Base-by-base conservation (phyloP, 768 basidiomycete genomes). In the Boletales sp. region DNA sequence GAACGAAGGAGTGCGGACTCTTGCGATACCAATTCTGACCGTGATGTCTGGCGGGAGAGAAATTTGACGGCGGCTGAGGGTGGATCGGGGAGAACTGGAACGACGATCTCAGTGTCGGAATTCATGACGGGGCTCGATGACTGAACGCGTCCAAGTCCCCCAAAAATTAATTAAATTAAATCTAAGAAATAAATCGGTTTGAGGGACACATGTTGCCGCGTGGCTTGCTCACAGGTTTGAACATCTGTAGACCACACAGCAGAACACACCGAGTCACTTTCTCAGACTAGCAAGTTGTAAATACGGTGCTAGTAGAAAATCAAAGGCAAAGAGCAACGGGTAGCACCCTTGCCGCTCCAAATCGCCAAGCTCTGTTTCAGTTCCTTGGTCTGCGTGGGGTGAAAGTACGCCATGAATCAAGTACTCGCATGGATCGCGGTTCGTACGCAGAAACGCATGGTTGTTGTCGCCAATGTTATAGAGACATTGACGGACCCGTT, bases 391-490 rank as follows among this genome's bases (percentile, higher is more conserved):
- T 84, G 78, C 3, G 83, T 83, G 6, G 90, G 79, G 55, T 91
- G 80, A 76, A 91, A 93, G 61, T 86, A 76, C 52, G 83, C 70
- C 64, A 87, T 88, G 63, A 46, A 93, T 92, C 87, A 92, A 87
- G 49, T 78, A 76, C 51, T 93, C 90, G 69, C 90, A 93, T 42
- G 90, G 90, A 62, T 93, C 90, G 35, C 90, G 87, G 57, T 93
- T 93, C 48, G 80, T 81, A 25, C 90, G 82, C 55, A 92, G 70
- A 76, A 93, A 93, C 12, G 90, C 87, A 62, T 92, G 88, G 2
- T 25, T 25, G 60, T 93, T 93, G 67, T 93, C 90, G 3, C 90
- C 90, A 44, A 93, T 91, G 58, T 86, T 88, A 65, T 92, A 93
- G 44, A 93, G 66, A 61, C 89, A 91, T 61, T 90, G 86, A 31